A percentile compares a stretch with the other conserved stretches of the same genome.
Evolutionary conservation across 1,284 basidiomycete species (phyloP).

Genomic region (Ceratobasidium sp.): DNA sequence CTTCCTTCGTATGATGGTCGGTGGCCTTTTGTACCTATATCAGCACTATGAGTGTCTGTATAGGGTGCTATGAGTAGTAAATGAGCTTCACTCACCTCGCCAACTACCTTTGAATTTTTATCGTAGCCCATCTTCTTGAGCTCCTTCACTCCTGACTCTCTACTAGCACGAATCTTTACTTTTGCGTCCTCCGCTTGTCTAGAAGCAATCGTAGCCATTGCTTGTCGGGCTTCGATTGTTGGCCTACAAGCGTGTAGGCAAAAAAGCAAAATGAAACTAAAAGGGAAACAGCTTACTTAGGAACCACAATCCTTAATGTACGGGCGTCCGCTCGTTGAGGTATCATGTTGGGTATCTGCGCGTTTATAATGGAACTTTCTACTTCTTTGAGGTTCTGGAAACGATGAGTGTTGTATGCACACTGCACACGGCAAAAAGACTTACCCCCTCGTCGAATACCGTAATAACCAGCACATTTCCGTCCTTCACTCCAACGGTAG

Average conservation of each 20-base stretch:
- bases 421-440: slow-evolving; percentile 1
- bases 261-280: background rate
- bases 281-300: slow-evolving; percentile 67
- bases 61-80: background rate
- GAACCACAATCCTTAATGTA: slow-evolving; percentile 80
- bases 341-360: slow-evolving; percentile 74
- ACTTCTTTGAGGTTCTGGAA: slow-evolving; percentile 77
- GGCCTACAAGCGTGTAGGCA: slow-evolving; percentile 62
- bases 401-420: background rate
- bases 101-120: slow-evolving; percentile 73
- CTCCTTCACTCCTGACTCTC: slow-evolving; percentile 73
- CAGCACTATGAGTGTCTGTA: slow-evolving; percentile 8
- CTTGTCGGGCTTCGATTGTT: slow-evolving; percentile 75
- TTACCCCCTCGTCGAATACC: slow-evolving; percentile 71
- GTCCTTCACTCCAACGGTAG: slow-evolving; percentile 81
- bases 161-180: slow-evolving; percentile 75
- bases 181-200: slow-evolving; percentile 79
- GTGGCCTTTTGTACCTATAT: slow-evolving; percentile 77
- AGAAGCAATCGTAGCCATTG: slow-evolving; percentile 66
- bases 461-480: slow-evolving; percentile 77
- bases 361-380: slow-evolving; percentile 76
- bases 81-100: slow-evolving; percentile 64
- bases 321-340: slow-evolving; percentile 76
- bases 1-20: slow-evolving; percentile 69
- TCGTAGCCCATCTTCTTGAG: slow-evolving; percentile 65